Evolutionary conservation across 139 green algal genomes (phyloP), one percentile per base, ranked within the genome.

Genomic region (Micromonas pusilla): DNA sequence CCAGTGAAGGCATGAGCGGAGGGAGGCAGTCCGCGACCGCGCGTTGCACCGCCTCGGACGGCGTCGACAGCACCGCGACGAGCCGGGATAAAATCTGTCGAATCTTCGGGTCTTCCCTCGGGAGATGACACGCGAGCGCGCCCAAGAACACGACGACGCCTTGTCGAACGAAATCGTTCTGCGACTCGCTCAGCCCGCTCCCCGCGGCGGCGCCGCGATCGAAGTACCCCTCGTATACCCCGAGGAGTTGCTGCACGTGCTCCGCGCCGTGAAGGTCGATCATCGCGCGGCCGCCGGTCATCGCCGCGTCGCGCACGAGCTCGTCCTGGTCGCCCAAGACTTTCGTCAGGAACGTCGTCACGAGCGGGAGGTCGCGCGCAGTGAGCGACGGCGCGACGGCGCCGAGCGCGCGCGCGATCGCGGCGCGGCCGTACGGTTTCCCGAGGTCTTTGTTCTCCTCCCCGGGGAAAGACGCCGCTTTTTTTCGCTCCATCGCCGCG

Each of bases 1-100:
- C 30, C 9, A 88, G 60, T 36, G 67, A 30, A 6, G 84, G 72
- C 83, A 98, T 91, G 26, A 99, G 89, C 6, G 91, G 91, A 19
- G 91, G 81, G 80, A 99, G 86, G 83, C 92, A 54, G 32, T 80
- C 60, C 1, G 64, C 37, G 0, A 72, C 74, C 21, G 37, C 62
- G 31, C 53, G 26, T 33, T 72, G 63, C 60, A 80, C 64, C 23
- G 57, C 32, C 30, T 74, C 74, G 36, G 60, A 66, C 1, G 52
- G 54, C 31, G 77, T 75, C 23, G 26, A 32, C 79, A 76, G 64
- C 25, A 64, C 65, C 30, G 68, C 45, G 21, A 78, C 2, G 5
- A 78, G 33, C 20, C 72, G 30, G 20, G 52, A n/a, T 13, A 78
- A 28, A 52, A 78, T 78, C 20, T 31, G 33, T 19, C 30, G 52